These are phyloP conservation scores for Globisporangium camurandrum DNA, from an alignment of 352 stramenopile genomes.

Conservation along the genomic window DNA sequence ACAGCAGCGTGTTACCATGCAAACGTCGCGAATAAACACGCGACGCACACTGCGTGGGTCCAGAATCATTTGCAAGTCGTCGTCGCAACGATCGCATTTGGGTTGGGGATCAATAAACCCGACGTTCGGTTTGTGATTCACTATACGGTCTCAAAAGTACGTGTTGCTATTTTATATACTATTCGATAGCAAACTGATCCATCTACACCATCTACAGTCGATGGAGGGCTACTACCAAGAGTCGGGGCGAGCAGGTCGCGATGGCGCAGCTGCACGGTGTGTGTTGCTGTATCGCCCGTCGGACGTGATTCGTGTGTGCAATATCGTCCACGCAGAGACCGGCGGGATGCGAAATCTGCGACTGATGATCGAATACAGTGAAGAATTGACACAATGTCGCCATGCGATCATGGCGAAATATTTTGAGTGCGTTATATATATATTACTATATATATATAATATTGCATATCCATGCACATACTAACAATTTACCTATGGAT, in stretches of 20 bases:
- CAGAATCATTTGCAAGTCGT: slow-evolving; percentile 74
- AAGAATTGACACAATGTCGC: slow-evolving; percentile 26
- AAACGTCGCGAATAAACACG: slow-evolving; percentile 54
- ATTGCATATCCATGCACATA: too few species aligned
- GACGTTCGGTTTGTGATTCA: slow-evolving; percentile 90
- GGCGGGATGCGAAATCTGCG: slow-evolving; percentile 59
- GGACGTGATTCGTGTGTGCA: slow-evolving; percentile 71
- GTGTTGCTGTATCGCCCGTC: slow-evolving; percentile 78
- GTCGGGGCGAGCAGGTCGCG: slow-evolving; percentile 91
- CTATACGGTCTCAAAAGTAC: slow-evolving; percentile 76
- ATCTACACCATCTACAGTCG: slow-evolving; percentile 28
- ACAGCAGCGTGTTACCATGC: slow-evolving; percentile 88
- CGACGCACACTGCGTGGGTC: slow-evolving; percentile 56
- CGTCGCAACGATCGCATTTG: slow-evolving; percentile 92
- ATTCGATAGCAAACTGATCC: neutral
- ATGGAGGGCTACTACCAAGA: slow-evolving; percentile 98
- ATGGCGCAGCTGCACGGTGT: slow-evolving; percentile 86
- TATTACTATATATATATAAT: too few species aligned
- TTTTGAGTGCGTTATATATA: slow-evolving; percentile 51
- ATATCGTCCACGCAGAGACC: slow-evolving; percentile 52
- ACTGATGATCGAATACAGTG: slow-evolving; percentile 59
- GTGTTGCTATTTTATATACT: neutral
- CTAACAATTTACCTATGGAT: too few species aligned
- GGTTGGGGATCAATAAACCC: slow-evolving; percentile 92
- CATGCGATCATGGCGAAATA: slow-evolving; percentile 45